Base-by-base conservation (phyloP, 768 basidiomycete species). In the Fibroporia radiculosa region DNA sequence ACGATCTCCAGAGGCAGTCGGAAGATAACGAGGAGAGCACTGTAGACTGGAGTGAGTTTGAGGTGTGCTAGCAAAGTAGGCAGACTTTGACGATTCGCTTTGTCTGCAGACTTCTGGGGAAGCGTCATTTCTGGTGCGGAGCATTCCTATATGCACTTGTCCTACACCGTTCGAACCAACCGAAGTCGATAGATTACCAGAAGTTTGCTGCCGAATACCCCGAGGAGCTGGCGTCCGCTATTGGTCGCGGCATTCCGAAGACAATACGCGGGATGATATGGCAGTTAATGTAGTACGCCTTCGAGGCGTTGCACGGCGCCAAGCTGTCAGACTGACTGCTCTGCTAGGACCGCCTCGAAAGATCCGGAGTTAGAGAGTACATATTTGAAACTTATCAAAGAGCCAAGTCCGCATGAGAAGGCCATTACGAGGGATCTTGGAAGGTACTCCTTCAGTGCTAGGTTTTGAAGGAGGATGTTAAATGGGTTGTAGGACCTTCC, bases 201-300 rank as follows among this genome's bases (percentile, higher is more conserved):
- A 70, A 66, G 3, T 95, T 93, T 45, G 96, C 96, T 4, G 66
- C 86, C 12, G 77, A 82, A 40, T 68, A 80, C 45, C 75, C 95
- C 3, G 80, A 87, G 50, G 75, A 83, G 48, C 69, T 99, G 20
- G 90, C 91, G 1, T 73, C 74, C 55, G 95, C 93, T 3, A 99
- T 99, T 42, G 92, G 96, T 52, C 74, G 72, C 49, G 96, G 96
- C 3, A 91, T 99, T 31, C 96, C 96, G 12, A 70, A 78, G 33
- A 80, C 90, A 1, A 66, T 93, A 37, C 78, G 92, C 40, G 92
- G 92, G 38, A 95, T 97, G 82, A 80, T 95, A 71, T 98, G 89
- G 90, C 93, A 96, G 61, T 73, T 95, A 61, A 96, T 95, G 92
- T 88, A 68, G 58, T 58, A 42, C 52, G 31, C 42, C 41, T 37